These are phyloP conservation scores for Ulota crispa DNA, from an alignment of 225 moss, liverwort and hornwort species.

Conservation along the genomic window DNA sequence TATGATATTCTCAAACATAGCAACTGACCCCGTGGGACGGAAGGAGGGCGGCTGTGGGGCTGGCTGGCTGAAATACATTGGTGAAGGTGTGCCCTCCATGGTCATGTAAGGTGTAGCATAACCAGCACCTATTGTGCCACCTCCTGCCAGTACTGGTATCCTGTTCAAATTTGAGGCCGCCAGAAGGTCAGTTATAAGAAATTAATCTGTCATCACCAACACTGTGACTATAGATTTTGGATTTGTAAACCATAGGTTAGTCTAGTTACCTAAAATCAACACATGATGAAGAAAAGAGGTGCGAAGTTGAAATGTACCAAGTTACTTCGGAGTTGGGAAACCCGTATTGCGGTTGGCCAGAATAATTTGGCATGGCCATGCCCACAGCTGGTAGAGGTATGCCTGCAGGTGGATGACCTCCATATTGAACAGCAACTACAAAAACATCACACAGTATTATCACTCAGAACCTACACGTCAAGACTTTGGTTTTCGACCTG, in stretches of 20 bases:
- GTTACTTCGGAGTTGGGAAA: constrained; percentile 91
- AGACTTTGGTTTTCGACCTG: not conserved
- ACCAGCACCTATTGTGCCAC: constrained; percentile 74
- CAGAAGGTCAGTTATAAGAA: not conserved
- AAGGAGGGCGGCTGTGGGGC: constrained; percentile 76
- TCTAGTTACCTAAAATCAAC: not conserved
- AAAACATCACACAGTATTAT: constrained; percentile 17
- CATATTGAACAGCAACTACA: constrained; percentile 85
- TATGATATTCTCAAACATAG: not conserved
- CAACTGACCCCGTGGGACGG: constrained; percentile 81
- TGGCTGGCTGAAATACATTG: constrained; percentile 81
- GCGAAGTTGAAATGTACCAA: constrained; percentile 56
- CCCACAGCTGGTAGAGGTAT: constrained; percentile 92
- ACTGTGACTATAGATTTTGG: not conserved
- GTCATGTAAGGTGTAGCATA: constrained; percentile 87
- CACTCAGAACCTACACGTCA: not conserved
- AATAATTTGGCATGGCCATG: constrained; percentile 87
- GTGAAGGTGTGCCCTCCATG: constrained; percentile 87
- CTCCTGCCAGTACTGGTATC: constrained; percentile 97
- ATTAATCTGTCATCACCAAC: not conserved
- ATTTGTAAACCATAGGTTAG: not conserved
- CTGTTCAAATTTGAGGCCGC: constrained; percentile 34
- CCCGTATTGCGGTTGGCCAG: constrained; percentile 71
- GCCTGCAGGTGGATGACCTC: constrained; percentile 81
- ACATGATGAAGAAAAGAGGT: not conserved